Conservation (phyloP, 2,329 filamentous ascomycete species). For the Exophiala lecanii-corni region DNA sequence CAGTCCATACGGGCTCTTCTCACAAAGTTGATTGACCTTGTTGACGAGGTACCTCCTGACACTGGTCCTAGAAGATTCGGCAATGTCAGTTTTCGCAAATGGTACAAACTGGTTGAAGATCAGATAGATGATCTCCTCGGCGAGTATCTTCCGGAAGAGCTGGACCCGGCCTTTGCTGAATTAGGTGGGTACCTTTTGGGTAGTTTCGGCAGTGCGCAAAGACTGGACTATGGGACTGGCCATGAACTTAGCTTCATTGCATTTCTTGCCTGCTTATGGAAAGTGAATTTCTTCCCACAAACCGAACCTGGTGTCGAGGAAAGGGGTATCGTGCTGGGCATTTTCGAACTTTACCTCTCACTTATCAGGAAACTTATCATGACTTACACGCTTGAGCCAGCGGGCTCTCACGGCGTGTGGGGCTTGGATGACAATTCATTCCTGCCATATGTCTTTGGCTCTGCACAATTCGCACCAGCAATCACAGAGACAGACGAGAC, state of each 20-base stretch:
- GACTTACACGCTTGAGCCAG: conserved; percentile 89
- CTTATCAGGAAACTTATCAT: conserved; percentile 79
- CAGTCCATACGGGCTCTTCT: conserved; percentile 63
- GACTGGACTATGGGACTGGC: conserved; percentile 92
- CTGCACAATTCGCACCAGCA: conserved; percentile 77
- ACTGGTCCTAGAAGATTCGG: conserved; percentile 84
- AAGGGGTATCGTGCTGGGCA: conserved; percentile 71
- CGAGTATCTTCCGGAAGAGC: conserved; percentile 49
- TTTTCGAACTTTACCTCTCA: conserved; percentile 80
- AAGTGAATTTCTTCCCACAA: conserved; percentile 68
- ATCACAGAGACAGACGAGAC: conserved; percentile 61
- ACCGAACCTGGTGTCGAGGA: conserved; percentile 53
- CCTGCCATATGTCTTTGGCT: conserved; percentile 89
- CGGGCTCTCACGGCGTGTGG: conserved; percentile 96
- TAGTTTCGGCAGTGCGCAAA: conserved; percentile 79
- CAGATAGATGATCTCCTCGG: conserved; percentile 53
- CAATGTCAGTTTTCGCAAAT: conserved; percentile 83
- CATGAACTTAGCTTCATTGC: conserved; percentile 94
- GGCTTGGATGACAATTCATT: conserved; percentile 97
- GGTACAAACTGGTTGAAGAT: conserved; percentile 67
- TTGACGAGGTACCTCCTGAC: conserved; percentile 77
- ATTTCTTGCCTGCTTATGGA: conserved; percentile 87
- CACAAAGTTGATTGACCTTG: conserved; percentile 57
- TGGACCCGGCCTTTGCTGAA: conserved; percentile 55
- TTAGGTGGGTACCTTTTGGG: conserved; percentile 75